Evolutionary conservation across 2,329 filamentous ascomycete genomes (phyloP), one percentile per base, ranked within the genome.

Genomic region (Cladorrhinum sp.): DNA sequence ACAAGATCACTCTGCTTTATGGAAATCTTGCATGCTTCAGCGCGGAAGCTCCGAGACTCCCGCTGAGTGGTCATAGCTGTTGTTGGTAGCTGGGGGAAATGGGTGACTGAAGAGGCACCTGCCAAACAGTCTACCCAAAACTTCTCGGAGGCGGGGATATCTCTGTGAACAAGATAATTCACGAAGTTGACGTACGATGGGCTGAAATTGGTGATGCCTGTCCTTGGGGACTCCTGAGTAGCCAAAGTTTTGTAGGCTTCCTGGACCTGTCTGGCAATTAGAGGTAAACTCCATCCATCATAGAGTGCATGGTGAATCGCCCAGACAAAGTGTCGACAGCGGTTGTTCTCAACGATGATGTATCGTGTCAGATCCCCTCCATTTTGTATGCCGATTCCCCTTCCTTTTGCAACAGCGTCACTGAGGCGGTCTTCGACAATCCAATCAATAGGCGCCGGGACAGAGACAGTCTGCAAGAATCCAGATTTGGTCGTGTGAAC

Each of bases 201-300:
- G 9, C 33, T 33, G 7, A 33, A 3, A 2, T 28, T 30, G 21
- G 20, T 23, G 18, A 24, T 18, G 3, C 20, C 18, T 3, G 3
- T 6, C 7, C 46, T 46, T 7, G 20, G 18, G 1, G 36, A 2
- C 3, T n/a, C 46, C n/a, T 57, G 50, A n/a, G 39, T 10, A 57
- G 53, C 50, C 12, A 42, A 14, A 16, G 21, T 7, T 28, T 60
- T 36, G 55, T 69, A 68, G 8, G 64, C 30, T 18, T 66, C 62
- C 50, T 66, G 65, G 14, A 65, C 66, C 18, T 58, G 64, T 39
- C 48, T 56, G 9, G 57, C 64, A 28, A 69, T 54, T 26, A 64
- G 51, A 3, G 65, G 65, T 18, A 82, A 75, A 0, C 80, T 82
- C 57, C 73, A 76, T 1, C 80, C 81, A 67, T 84, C 81, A 69